Conservation (phyloP, 441 rosid genomes). For the Euphorbia corollata region DNA sequence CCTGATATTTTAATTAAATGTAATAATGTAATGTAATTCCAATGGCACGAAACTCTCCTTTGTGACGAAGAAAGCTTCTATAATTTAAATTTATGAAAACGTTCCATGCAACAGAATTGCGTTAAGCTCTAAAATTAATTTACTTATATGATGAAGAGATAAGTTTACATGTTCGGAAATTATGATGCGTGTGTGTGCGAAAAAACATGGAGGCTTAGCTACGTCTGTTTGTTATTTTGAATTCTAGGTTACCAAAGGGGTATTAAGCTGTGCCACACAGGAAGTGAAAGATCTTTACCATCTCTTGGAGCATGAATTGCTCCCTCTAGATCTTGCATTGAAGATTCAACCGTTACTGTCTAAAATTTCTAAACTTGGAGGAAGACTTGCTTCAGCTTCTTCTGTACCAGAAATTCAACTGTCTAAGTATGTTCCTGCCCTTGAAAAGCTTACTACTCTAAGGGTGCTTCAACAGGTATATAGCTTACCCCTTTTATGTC, state of each 20-base stretch:
- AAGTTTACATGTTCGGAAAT: background rate
- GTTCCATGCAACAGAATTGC: background rate
- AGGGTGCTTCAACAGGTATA: conserved; percentile 89
- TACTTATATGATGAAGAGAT: background rate
- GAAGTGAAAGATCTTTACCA: conserved; percentile 94
- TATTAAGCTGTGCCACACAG: conserved; percentile 80
- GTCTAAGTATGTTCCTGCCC: conserved; percentile 70
- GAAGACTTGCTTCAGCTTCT: conserved; percentile 84
- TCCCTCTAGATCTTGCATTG: conserved; percentile 73
- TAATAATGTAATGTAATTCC: background rate
- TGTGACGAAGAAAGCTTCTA: background rate
- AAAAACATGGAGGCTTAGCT: background rate
- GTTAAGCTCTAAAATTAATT: background rate
- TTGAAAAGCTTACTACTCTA: conserved; percentile 81
- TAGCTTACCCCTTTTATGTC: conserved; percentile 7
- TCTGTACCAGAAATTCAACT: conserved; percentile 87
- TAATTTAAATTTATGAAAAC: background rate
- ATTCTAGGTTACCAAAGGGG: conserved; percentile 76
- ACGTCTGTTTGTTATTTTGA: conserved; percentile 13
- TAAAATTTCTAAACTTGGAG: conserved; percentile 78
- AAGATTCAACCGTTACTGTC: conserved; percentile 69
- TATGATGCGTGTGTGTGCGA: background rate
- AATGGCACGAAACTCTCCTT: background rate
- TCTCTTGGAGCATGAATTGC: conserved; percentile 83
- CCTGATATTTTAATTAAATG: background rate